Evolutionary conservation across 257 asterid species (phyloP).

Genomic region (Cynanchum wilfordii): DNA sequence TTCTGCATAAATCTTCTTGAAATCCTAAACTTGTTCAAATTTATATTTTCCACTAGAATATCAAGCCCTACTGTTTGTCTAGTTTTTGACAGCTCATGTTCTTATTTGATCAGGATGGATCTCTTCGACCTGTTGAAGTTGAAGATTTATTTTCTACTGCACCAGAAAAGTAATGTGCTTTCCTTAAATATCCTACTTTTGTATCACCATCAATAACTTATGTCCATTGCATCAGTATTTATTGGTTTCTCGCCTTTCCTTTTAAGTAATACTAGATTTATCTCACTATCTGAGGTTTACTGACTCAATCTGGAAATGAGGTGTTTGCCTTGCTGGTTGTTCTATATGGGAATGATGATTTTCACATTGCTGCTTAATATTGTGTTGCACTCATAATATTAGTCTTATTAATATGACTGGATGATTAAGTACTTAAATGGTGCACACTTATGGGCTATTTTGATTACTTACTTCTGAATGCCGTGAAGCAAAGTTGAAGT

Average conservation of each 20-base stretch:
- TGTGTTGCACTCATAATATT: neutral
- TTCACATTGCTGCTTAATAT: conserved; percentile 1
- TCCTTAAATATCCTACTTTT: neutral
- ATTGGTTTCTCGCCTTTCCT: neutral
- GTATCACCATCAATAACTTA: neutral
- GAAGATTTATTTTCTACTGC: conserved; percentile 96
- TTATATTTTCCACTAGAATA: conserved; percentile 5
- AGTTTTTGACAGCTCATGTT: conserved; percentile 23
- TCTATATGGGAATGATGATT: neutral
- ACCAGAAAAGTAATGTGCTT: conserved; percentile 78
- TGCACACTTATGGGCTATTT: neutral
- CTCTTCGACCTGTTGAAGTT: conserved; percentile 73
- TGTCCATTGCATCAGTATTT: neutral
- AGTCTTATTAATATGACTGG: neutral
- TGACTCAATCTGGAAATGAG: neutral
- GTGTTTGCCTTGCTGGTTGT: neutral
- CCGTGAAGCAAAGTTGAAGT: neutral
- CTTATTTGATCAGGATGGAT: conserved; percentile 67
- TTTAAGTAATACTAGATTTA: neutral
- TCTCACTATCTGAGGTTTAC: neutral
- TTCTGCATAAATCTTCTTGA: no score
- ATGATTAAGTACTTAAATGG: neutral
- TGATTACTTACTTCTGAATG: neutral
- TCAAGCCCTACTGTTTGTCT: conserved; percentile 15
- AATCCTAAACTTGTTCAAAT: neutral